Evolutionary conservation across 345 rosid species (phyloP).

Genomic region (Salix koriyanagi): DNA sequence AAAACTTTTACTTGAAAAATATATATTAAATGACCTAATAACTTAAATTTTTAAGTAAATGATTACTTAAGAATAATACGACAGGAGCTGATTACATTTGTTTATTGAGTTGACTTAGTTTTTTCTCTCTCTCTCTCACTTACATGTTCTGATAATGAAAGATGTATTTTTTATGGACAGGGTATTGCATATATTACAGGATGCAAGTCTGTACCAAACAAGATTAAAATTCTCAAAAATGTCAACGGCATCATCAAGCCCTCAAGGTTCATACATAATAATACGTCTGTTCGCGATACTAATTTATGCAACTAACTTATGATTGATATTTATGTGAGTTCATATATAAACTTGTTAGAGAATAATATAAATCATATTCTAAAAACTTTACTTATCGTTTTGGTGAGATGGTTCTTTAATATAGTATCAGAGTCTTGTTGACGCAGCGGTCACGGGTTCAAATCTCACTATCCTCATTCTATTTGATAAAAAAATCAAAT

Average conservation of each 20-base stretch:
- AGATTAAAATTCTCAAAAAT: constrained; percentile 35
- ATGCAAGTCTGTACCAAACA: not conserved
- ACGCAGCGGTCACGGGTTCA: too few species aligned
- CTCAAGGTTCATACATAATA: constrained; percentile 32
- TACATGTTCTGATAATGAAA: not conserved
- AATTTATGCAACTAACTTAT: not conserved
- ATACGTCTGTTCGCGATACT: not conserved
- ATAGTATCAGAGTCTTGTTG: too few species aligned
- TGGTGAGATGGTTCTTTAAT: too few species aligned
- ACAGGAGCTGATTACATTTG: not conserved
- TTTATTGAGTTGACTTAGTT: not conserved
- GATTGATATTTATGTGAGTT: too few species aligned
- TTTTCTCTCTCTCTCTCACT: not conserved
- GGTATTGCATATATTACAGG: not conserved
- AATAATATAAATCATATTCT: too few species aligned
- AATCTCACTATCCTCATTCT: too few species aligned
- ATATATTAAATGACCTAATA: too few species aligned
- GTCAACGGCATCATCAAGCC: constrained; percentile 48
- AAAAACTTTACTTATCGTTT: too few species aligned
- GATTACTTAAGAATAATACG: too few species aligned
- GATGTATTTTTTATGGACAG: not conserved
- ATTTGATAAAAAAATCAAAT: too few species aligned
- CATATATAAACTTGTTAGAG: not conserved
- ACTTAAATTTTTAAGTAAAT: too few species aligned
- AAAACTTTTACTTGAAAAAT: too few species aligned